Evolutionary conservation across 208 protist species (phyloP), one percentile per base, ranked within the genome.

Genomic region (Wallacemonas sp.): DNA sequence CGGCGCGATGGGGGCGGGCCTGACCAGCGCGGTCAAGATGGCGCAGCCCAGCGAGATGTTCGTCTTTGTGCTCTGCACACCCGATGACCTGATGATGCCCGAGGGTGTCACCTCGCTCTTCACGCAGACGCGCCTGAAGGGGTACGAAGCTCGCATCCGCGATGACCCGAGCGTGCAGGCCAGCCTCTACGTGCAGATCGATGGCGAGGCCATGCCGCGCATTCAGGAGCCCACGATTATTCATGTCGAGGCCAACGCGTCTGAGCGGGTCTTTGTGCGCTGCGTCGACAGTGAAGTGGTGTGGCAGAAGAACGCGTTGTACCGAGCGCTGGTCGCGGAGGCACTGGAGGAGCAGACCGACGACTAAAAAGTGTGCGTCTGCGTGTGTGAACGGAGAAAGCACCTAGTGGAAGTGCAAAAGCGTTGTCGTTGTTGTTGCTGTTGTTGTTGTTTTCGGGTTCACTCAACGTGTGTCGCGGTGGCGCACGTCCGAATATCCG

Each of bases 61-160:
- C 44, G 49, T 82, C 11, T 95, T 92, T 70, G 68, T 92, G n/a
- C 60, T 85, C 2, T 95, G 89, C 72, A 86, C 74, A 16, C 84
- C 89, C 1, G 69, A 82, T n/a, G 86, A 92, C 52, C 60, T 95
- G 16, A 58, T 4, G 47, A 33, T 43, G 49, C 27, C 67, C 41
- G 34, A 52, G 60, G 58, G 68, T 16, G n/a, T 29, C 27, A 63
- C 52, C 46, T 76, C 71, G 33, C 17, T 52, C 60, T 81, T 80
- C 70, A 74, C 77, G 19, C 55, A 60, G 33, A n/a, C 27, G 17
- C 9, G 72, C 2, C 21, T 79, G 12, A 65, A 75, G 26, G 21
- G 49, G 30, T 56, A 71, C 47, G 56, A 64, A 41, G 55, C 76
- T n/a, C 49, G 61, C 62, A 60, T 80, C 21, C 24, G 48, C 16